Evolutionary conservation across 1,139 yeast genomes (phyloP).

Genomic region (Zygoascus hellenicus): DNA sequence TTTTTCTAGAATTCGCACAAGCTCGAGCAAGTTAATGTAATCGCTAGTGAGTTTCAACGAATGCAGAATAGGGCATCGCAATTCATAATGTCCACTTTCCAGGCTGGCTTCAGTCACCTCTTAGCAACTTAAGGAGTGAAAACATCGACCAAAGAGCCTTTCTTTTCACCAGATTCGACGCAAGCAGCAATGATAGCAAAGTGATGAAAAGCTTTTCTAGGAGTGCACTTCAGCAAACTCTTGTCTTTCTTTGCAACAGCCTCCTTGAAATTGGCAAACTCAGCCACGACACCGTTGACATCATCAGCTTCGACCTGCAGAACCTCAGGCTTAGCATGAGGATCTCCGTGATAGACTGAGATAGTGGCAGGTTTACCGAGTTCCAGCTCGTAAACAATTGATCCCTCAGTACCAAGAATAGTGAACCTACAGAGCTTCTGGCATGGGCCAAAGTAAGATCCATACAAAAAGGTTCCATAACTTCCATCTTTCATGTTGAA

Average conservation of each 20-base stretch:
- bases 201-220: conserved; percentile 82
- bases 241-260: conserved; percentile 65
- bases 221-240: conserved; percentile 50
- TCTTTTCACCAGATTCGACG: conserved; percentile 56
- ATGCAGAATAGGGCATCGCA: no score
- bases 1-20: no score
- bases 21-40: no score
- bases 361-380: conserved; percentile 47
- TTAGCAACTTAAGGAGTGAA: conserved; percentile 25
- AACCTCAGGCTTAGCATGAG: conserved; percentile 38
- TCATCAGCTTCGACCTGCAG: conserved; percentile 45
- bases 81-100: no score
- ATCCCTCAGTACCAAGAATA: conserved; percentile 74
- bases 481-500: conserved; percentile 55
- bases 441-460: conserved; percentile 84
- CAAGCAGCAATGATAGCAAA: conserved; percentile 85
- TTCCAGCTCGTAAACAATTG: conserved; percentile 48
- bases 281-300: conserved; percentile 57
- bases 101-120: no score
- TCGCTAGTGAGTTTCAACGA: no score
- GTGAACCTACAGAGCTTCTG: conserved; percentile 60
- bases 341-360: conserved; percentile 41
- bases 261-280: conserved; percentile 67
- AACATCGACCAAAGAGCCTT: conserved; percentile 56
- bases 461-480: conserved; percentile 85